Percentiles rank a stretch among this genome's conserved stretches.
phyloP scores from a whole-genome alignment of 345 rosid species.

The Acer saccharum region DNA sequence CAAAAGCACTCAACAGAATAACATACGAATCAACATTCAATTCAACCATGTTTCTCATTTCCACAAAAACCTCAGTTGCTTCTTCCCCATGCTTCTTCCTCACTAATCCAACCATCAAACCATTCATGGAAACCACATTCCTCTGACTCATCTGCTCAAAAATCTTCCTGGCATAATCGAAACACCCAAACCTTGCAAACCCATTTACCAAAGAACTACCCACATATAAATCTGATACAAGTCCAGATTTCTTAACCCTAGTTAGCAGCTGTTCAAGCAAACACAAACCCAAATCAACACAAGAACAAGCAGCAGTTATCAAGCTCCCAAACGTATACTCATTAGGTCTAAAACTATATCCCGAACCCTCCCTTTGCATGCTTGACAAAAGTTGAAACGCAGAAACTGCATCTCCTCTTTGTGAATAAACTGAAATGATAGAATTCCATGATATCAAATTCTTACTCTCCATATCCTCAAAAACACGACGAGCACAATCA shows the following conservation, averaged over 20 bases:
- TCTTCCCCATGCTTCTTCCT: constrained; percentile 69
- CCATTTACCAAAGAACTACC: constrained; percentile 88
- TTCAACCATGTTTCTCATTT: constrained; percentile 53
- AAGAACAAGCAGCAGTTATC: constrained; percentile 65
- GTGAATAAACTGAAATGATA: constrained; percentile 69
- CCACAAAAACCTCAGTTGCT: constrained; percentile 60
- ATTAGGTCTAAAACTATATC: constrained; percentile 51
- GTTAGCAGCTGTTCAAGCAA: constrained; percentile 79
- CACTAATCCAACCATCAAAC: constrained; percentile 84
- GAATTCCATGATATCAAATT: constrained; percentile 78
- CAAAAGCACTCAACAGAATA: constrained; percentile 70
- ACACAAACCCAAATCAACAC: constrained; percentile 41
- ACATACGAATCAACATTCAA: constrained; percentile 63
- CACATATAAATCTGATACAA: constrained; percentile 68
- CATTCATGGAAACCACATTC: constrained; percentile 79
- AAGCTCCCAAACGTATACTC: constrained; percentile 90
- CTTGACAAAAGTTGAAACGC: constrained; percentile 65
- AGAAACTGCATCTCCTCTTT: constrained; percentile 47
- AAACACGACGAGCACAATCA: constrained; percentile 51
- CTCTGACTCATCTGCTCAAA: constrained; percentile 60
- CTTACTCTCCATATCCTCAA: constrained; percentile 58
- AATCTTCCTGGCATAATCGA: constrained; percentile 57
- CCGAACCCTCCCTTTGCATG: constrained; percentile 53
- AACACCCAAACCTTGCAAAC: constrained; percentile 65
- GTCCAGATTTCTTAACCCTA: constrained; percentile 63